Evolutionary conservation across 2,329 filamentous ascomycete species (phyloP).

Genomic region (Coniochaeta ligniaria): DNA sequence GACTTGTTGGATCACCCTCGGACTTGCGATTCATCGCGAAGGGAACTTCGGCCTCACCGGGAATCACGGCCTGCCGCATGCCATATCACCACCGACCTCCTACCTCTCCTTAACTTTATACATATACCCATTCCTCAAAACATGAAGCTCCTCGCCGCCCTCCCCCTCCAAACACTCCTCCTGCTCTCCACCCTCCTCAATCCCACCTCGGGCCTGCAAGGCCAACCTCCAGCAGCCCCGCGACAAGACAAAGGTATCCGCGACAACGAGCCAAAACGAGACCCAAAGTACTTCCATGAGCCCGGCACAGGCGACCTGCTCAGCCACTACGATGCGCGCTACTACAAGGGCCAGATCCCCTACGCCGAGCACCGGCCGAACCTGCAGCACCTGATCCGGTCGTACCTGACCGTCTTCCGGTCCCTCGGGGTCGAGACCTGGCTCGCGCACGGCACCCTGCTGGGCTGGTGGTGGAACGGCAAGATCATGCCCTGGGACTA

Average conservation of each 20-base stretch:
- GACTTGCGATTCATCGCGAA: background rate
- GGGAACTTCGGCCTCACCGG: background rate
- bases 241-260: conserved; percentile 15
- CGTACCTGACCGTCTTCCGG: conserved; percentile 63
- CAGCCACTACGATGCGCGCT: conserved; percentile 69
- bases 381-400: conserved; percentile 62
- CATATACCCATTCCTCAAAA: background rate
- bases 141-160: background rate
- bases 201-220: background rate
- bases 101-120: background rate
- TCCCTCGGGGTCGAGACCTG: conserved; percentile 68
- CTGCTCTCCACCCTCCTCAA: conserved; percentile 4
- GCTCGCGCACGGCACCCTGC: conserved; percentile 76
- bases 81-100: background rate
- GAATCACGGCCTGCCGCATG: background rate
- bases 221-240: conserved; percentile 1
- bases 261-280: background rate
- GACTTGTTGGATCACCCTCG: background rate
- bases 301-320: conserved; percentile 52
- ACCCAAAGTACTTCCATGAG: conserved; percentile 58
- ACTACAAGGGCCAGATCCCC: conserved; percentile 53
- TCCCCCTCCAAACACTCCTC: conserved; percentile 1
- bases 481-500: conserved; percentile 77
- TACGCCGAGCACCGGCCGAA: conserved; percentile 61
- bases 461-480: conserved; percentile 87